phyloP scores from a whole-genome alignment of 73 alveolate species.

The Paramecium sexaurelia region DNA sequence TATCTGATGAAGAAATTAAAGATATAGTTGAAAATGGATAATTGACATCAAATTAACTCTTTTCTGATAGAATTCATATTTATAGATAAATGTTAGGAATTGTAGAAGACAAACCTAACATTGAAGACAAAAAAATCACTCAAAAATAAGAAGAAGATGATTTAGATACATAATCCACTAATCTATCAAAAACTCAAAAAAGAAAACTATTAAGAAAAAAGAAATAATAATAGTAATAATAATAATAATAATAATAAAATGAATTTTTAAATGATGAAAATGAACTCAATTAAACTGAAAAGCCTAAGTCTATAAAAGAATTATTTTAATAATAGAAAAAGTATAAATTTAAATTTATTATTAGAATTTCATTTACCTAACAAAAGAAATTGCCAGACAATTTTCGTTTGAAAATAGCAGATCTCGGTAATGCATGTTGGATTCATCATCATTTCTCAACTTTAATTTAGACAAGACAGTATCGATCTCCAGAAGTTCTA shows the following conservation, averaged over 20 bases:
- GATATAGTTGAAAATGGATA: constrained; percentile 77
- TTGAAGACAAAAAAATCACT: not conserved
- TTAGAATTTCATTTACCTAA: constrained; percentile 29
- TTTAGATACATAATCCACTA: not conserved
- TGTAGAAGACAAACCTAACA: constrained; percentile 2
- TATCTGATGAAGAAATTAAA: constrained; percentile 81
- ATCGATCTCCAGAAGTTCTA: constrained; percentile 78
- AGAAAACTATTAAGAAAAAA: constrained; percentile 60
- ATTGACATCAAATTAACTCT: constrained; percentile 59
- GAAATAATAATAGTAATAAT: constrained; percentile 8
- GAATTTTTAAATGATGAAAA: not conserved
- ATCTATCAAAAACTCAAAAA: constrained; percentile 52
- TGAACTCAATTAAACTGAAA: not conserved
- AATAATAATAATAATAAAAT: not conserved
- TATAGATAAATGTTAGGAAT: constrained; percentile 59
- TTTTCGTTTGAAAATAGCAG: constrained; percentile 87
- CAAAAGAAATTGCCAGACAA: constrained; percentile 68
- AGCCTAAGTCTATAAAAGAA: constrained; percentile 42
- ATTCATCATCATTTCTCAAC: constrained; percentile 91
- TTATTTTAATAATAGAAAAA: constrained; percentile 34
- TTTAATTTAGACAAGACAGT: constrained; percentile 90
- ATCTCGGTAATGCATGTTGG: constrained; percentile 97
- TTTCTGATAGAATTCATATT: constrained; percentile 54
- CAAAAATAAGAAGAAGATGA: not conserved
- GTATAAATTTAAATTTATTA: constrained; percentile 50